phyloP scores from a whole-genome alignment of 176 grass and related monocot species.

The Sorghum bicolor region Sorghum_bicolor_NCBIv3 NC_012872.2:11599501-11600000 shows the following conservation, averaged over 20 bases:
- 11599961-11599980: not conserved
- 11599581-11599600: not conserved
- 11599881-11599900: not conserved
- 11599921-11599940: not conserved
- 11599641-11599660: not conserved
- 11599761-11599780: not conserved
- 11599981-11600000: not conserved
- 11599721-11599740: constrained; percentile 85
- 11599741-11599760: not conserved
- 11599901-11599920: not conserved
- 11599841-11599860: not conserved
- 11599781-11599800: not conserved
- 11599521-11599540: constrained; percentile 53
- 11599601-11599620: not conserved
- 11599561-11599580: not conserved
- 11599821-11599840: not conserved
- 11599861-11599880: not conserved
- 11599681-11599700: constrained; percentile 86
- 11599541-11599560: not conserved
- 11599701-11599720: constrained; percentile 86
- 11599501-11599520: constrained; percentile 68
- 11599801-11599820: not conserved
- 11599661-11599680: constrained; percentile 19
- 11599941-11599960: not conserved
- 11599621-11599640: not conserved